These are phyloP conservation scores for Rheum nobile DNA, from an alignment of 148 eudicot genomes.

Conservation along the genomic window DNA sequence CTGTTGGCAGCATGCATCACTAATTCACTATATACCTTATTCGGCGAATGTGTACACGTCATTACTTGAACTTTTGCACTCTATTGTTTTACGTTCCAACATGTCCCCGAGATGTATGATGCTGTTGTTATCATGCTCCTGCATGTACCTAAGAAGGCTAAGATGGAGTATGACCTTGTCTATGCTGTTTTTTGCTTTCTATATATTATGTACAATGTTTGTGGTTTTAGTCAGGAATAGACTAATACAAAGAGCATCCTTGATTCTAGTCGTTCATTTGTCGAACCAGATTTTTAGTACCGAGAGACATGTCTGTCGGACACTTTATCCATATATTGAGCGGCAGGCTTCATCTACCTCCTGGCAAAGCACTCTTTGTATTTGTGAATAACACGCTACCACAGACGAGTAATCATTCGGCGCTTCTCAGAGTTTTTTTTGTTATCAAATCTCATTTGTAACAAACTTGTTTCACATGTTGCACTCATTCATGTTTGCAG, in stretches of 20 bases:
- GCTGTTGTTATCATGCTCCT: background rate
- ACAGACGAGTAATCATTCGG: background rate
- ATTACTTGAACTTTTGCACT: background rate
- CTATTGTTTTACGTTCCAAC: too few species aligned
- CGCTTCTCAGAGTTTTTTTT: background rate
- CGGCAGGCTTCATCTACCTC: constrained; percentile 64
- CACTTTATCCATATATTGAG: constrained; percentile 75
- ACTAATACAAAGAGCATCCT: background rate
- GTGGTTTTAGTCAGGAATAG: background rate
- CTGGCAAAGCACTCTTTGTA: constrained; percentile 85
- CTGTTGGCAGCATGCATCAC: background rate
- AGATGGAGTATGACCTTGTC: background rate
- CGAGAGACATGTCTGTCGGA: constrained; percentile 28
- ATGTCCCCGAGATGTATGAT: background rate
- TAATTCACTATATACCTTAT: background rate
- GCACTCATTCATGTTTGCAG: constrained; percentile 21
- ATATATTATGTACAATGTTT: background rate
- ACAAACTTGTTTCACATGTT: background rate
- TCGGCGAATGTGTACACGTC: background rate
- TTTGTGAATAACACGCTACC: constrained; percentile 54
- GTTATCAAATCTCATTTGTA: background rate
- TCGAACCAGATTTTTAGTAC: constrained; percentile 1
- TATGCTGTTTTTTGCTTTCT: background rate
- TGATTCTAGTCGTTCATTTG: too few species aligned
- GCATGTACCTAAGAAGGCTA: background rate